Evolutionary conservation across 2,329 filamentous ascomycete genomes (phyloP).

Genomic region (Ceratocystis colombiana): DNA sequence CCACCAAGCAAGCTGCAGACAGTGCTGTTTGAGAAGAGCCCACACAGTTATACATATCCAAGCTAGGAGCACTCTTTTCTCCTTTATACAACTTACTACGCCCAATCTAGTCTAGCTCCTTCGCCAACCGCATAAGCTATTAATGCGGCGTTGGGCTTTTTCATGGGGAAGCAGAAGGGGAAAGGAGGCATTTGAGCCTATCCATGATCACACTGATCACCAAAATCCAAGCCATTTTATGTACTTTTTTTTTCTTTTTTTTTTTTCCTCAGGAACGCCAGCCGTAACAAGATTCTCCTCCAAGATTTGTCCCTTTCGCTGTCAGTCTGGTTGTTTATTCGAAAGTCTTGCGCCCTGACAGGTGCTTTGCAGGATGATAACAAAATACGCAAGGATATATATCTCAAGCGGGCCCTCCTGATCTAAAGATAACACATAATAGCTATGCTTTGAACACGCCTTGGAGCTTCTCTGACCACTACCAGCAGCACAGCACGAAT

Average conservation of each 20-base stretch:
- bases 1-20: background rate
- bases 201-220: background rate
- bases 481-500: too few species aligned
- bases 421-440: too few species aligned
- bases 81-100: background rate
- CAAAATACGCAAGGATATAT: too few species aligned
- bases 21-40: background rate
- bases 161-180: background rate
- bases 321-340: too few species aligned
- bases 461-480: too few species aligned
- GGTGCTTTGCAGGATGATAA: too few species aligned
- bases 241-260: background rate
- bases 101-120: background rate
- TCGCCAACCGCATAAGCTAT: conserved; percentile 7
- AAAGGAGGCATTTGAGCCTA: background rate
- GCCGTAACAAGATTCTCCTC: too few species aligned
- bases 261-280: background rate
- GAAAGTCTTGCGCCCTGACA: too few species aligned
- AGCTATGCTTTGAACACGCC: too few species aligned
- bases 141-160: conserved; percentile 12
- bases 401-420: too few species aligned
- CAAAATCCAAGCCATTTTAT: too few species aligned
- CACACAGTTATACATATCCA: background rate
- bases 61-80: background rate
- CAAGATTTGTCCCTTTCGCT: too few species aligned